Evolutionary conservation across 2,329 filamentous ascomycete genomes (phyloP), one percentile per base, ranked within the genome.

Genomic region (Aspergillus texensis): DNA sequence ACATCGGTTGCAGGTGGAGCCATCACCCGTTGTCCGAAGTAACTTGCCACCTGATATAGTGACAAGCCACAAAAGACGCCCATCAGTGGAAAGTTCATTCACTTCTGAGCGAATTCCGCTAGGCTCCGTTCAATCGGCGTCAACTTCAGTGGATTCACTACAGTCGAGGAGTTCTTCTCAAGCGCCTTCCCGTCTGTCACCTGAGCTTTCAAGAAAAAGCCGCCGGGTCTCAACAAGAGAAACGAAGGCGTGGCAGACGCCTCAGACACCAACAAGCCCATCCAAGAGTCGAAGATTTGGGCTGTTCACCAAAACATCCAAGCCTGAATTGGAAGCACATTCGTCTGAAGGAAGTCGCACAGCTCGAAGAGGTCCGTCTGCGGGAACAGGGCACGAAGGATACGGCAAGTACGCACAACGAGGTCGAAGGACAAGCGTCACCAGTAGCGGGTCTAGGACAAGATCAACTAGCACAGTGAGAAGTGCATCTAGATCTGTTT

Each of bases 341-440:
- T 64, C 19, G 2, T 53, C 56, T 8, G 61, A 75, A 0, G 85
- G 88, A 85, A 73, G 83, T 84, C 43, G 88, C 85, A 73, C 81
- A 9, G 65, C 81, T 28, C 86, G 91, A 32, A 94, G 93, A 77
- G 94, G 94, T 0, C 94, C 94, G 26, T 88, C 86, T 19, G 94
- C 94, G 46, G 94, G 94, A n/a, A 98, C 94, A 43, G 94, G 94
- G 0, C 93, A 98, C 72, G 94, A 98, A 79, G 81, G 80, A 32
- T 85, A 85, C 67, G 81, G 81, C 14, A 83, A 77, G 67, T 82
- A 83, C 70, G 75, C 75, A 5, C 76, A 78, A 61, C 75, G 81
- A 48, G 81, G 81, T 52, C 77, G 82, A 58, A 81, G 79, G 63
- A 59, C 74, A 57, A 83, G 81, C 59, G 70, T 76, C 61, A 81